Evolutionary conservation across 495 filamentous ascomycete species (phyloP), one percentile per base, ranked within the genome.

Genomic region (Tuber umbilicatum): DNA sequence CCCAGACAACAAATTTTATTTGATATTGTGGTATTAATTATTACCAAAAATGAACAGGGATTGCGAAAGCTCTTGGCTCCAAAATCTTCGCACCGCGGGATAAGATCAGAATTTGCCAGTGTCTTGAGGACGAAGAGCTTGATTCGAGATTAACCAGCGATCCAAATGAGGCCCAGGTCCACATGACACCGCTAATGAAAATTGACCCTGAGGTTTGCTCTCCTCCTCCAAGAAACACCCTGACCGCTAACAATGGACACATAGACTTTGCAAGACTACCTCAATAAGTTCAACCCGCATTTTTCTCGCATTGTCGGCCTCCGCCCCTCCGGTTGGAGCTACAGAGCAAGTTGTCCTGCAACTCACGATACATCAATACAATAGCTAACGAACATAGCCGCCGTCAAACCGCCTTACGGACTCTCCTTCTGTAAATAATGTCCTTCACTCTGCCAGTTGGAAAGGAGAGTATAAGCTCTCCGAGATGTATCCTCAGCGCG

Each of bases 181-280:
- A 99, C 85, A 97, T 99, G 94, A 94, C 96, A 74, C 93, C 91
- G 74, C 86, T 99, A 10, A 93, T 93, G 85, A 94, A 97, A 84
- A 91, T 98, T 75, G 89, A 91, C 64, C 88, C 92, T 16, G 92
- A 35, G 27, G 55, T 35, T 64, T 5, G 55, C n/a, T 64, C 55
- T 64, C 10, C 50, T 60, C 31, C 35, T 31, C 27, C 27, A 64
- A 35, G 55, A 17, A 31, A 35, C n/a, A 12, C 14, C 12, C 12
- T 5, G 12, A 35, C 27, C 27, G 27, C 55, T 64, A 64, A 64
- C 5, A 35, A 17, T 35, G 31, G 27, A 64, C n/a, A 16, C 55
- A n/a, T 27, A 97, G 71, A 95, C 94, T 0, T 86, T 99, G 14
- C 87, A 91, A 70, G 93, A 94, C 75, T 99, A 99, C 81, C 88